These are phyloP conservation scores for Mycena crocata DNA, from an alignment of 768 basidiomycete genomes.

Conservation along the genomic window DNA sequence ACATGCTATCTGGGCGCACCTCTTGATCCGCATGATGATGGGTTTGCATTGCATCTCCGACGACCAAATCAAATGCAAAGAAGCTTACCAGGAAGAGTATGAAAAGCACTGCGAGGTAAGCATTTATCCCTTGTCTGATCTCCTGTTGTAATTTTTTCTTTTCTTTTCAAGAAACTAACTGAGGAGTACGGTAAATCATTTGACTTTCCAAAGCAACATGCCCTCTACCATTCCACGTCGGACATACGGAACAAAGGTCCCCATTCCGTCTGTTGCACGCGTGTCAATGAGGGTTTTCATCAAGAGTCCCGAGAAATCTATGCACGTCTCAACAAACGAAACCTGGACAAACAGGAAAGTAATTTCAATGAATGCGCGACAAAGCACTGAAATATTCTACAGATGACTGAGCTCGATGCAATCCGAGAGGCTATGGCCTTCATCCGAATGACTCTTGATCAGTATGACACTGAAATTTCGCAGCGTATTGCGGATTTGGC, in stretches of 20 bases:
- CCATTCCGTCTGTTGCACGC: constrained; percentile 22
- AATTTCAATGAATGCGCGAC: not conserved
- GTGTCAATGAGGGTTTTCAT: constrained; percentile 26
- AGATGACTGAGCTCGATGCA: constrained; percentile 15
- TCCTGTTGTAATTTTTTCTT: no score
- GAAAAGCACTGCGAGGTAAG: constrained; percentile 13
- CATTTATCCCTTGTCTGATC: no score
- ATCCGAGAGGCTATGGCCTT: constrained; percentile 26
- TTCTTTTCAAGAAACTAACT: constrained; percentile 13
- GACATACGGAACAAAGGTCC: constrained; percentile 16
- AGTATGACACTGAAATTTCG: constrained; percentile 14
- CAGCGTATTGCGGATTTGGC: not conserved
- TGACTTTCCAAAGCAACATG: constrained; percentile 26
- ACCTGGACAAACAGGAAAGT: constrained; percentile 9
- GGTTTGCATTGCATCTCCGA: constrained; percentile 23
- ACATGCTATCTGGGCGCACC: constrained; percentile 18
- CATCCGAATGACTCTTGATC: constrained; percentile 30
- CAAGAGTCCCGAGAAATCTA: constrained; percentile 19
- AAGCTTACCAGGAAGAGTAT: constrained; percentile 11
- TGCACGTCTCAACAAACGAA: constrained; percentile 14
- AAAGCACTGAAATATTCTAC: not conserved
- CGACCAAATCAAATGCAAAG: constrained; percentile 19
- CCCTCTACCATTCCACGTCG: constrained; percentile 4
- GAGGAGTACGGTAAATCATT: constrained; percentile 10
- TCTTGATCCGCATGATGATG: constrained; percentile 22